Conservation (phyloP, 2,329 filamentous ascomycete genomes). For the Penicillium digitatum region DNA sequence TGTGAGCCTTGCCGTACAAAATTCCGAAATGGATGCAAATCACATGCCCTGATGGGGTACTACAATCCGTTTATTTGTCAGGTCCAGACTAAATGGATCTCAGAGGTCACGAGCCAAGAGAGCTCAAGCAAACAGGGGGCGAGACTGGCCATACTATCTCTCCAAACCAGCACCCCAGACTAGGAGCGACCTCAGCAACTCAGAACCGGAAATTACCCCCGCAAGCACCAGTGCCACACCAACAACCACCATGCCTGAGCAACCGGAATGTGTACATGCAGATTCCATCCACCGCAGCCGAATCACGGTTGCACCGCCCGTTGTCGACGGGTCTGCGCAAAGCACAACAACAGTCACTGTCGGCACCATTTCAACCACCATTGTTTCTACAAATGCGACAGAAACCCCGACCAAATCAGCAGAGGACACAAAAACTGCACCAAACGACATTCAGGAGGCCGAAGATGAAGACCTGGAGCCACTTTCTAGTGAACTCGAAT, state of each 20-base stretch:
- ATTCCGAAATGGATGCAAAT: not conserved
- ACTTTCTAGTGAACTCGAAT: not conserved
- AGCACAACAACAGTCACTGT: not conserved
- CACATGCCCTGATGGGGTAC: not conserved
- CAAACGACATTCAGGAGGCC: too few relatives aligned
- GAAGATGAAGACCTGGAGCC: not conserved
- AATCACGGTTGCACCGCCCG: not conserved
- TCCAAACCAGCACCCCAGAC: not conserved
- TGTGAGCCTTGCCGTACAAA: not conserved
- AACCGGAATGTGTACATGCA: not conserved
- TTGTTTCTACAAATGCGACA: not conserved
- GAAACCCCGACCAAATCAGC: not conserved
- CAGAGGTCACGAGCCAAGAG: not conserved
- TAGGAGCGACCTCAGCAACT: not conserved
- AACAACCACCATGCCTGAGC: not conserved
- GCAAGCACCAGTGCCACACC: not conserved
- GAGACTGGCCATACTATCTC: not conserved
- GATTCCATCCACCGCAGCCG: not conserved
- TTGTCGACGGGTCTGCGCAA: not conserved
- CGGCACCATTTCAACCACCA: not conserved
- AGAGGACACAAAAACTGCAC: not conserved
- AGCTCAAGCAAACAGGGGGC: not conserved
- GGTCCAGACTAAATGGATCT: not conserved
- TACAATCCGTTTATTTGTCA: not conserved
- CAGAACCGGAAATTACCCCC: not conserved